Conservation (phyloP, 2,329 filamentous ascomycete genomes). For the Epichloe brachyelytri region DNA sequence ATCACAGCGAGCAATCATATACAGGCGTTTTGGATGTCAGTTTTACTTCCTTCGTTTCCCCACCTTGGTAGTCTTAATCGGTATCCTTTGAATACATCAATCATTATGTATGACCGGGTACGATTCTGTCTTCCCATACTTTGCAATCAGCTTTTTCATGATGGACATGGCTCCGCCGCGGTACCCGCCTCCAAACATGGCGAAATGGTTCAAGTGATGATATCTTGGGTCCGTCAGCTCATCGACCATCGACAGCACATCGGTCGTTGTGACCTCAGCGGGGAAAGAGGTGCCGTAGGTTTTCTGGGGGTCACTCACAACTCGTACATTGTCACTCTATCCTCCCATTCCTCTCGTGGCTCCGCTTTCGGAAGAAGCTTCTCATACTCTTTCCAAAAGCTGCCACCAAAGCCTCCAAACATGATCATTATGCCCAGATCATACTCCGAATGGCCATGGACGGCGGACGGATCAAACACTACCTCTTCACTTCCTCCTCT, state of each 20-base stretch:
- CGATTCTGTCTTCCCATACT: conserved; percentile 41
- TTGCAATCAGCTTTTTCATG: conserved; percentile 60
- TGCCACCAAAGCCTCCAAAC: conserved; percentile 74
- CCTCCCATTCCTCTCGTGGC: conserved; percentile 71
- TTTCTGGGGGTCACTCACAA: conserved; percentile 39
- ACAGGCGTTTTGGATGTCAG: conserved; percentile 12
- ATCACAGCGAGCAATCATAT: conserved; percentile 8
- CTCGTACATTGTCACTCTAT: conserved; percentile 70
- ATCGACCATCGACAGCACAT: background rate
- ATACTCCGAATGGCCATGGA: conserved; percentile 80
- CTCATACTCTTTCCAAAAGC: conserved; percentile 70
- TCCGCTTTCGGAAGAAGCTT: conserved; percentile 64
- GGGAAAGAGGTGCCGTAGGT: no score
- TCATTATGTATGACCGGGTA: background rate
- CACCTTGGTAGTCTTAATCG: background rate
- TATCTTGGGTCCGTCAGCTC: conserved; percentile 39
- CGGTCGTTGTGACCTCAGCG: background rate
- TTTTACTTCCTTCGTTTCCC: conserved; percentile 2
- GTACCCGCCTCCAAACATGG: conserved; percentile 74
- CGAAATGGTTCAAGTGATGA: conserved; percentile 81
- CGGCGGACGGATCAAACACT: conserved; percentile 68
- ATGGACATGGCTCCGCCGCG: conserved; percentile 63
- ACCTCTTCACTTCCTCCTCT: conserved; percentile 52
- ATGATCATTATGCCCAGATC: conserved; percentile 91
- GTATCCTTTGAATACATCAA: conserved; percentile 3